Evolutionary conservation across 2,329 filamentous ascomycete genomes (phyloP).

Genomic region (Macroventuria anomochaeta): DNA sequence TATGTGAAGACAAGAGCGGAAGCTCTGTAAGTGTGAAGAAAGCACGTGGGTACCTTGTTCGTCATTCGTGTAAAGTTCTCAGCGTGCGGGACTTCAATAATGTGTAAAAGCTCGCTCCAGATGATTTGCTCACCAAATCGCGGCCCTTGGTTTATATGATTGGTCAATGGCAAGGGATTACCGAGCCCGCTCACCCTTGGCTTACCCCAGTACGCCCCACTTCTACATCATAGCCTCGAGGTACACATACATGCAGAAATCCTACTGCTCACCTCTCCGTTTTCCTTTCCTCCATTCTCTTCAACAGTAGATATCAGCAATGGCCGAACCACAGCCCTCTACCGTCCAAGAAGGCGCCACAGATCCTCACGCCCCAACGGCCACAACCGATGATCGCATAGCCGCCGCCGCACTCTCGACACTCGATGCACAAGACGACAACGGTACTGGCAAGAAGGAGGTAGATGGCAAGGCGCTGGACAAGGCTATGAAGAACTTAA

Average conservation of each 20-base stretch:
- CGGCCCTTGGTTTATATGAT: constrained; percentile 24
- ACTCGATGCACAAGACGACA: constrained; percentile 65
- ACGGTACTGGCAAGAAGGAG: constrained; percentile 59
- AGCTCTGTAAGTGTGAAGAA: background rate
- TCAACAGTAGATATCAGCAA: constrained; percentile 37
- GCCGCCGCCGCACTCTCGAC: constrained; percentile 75
- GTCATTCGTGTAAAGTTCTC: constrained; percentile 7
- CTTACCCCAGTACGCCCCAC: constrained; percentile 18
- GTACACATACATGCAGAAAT: background rate
- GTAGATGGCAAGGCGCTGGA: constrained; percentile 74
- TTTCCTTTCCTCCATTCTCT: background rate
- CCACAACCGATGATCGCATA: constrained; percentile 78
- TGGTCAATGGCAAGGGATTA: constrained; percentile 18
- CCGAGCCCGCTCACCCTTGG: constrained; percentile 6
- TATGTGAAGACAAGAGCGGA: background rate
- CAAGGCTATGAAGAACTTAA: constrained; percentile 73
- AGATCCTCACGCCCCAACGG: constrained; percentile 50
- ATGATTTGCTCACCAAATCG: constrained; percentile 17
- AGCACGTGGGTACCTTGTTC: background rate
- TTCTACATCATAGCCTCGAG: constrained; percentile 5
- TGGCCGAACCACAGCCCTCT: constrained; percentile 68
- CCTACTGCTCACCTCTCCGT: background rate
- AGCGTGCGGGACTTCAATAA: constrained; percentile 6
- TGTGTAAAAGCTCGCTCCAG: background rate
- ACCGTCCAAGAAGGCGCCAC: constrained; percentile 66